phyloP scores from a whole-genome alignment of 2,329 filamentous ascomycete genomes.

The Arachnomyces sp. region DNA sequence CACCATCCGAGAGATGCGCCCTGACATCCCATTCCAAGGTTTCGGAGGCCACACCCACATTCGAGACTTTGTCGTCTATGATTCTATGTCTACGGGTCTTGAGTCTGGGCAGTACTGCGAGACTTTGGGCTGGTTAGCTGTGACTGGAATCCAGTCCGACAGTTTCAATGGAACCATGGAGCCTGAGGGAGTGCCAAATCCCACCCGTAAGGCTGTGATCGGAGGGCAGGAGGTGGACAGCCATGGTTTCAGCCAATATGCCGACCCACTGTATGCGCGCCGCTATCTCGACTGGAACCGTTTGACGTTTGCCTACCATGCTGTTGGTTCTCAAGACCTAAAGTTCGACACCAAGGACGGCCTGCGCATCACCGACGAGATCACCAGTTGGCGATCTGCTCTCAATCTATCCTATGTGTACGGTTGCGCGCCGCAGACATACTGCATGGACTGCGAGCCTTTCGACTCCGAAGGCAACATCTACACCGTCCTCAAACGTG shows the following conservation, averaged over 20 bases:
- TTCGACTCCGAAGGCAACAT: slow-evolving; percentile 47
- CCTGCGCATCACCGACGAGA: slow-evolving; percentile 38
- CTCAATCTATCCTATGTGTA: slow-evolving; percentile 50
- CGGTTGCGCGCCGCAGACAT: slow-evolving; percentile 54
- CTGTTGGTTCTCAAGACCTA: slow-evolving; percentile 39
- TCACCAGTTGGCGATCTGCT: slow-evolving; percentile 43
- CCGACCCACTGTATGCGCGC: slow-evolving; percentile 39
- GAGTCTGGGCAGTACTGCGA: slow-evolving; percentile 61
- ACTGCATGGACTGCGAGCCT: slow-evolving; percentile 49
- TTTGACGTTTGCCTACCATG: slow-evolving; percentile 56
- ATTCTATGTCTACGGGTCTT: slow-evolving; percentile 52
- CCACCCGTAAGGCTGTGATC: slow-evolving; percentile 30
- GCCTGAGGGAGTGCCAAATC: slow-evolving; percentile 37
- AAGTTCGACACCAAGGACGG: slow-evolving; percentile 46
- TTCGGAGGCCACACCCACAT: slow-evolving; percentile 59
- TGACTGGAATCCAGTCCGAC: slow-evolving; percentile 48
- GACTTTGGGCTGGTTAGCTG: slow-evolving; percentile 58
- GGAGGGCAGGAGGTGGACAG: not conserved
- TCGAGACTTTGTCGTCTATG: slow-evolving; percentile 57
- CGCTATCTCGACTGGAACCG: slow-evolving; percentile 63
- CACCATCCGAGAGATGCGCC: slow-evolving; percentile 50
- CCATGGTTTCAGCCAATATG: slow-evolving; percentile 4
- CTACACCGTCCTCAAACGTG: slow-evolving; percentile 45
- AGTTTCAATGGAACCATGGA: slow-evolving; percentile 38
- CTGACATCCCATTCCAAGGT: slow-evolving; percentile 53